A percentile compares a stretch with the other conserved stretches of the same genome.
Conservation (phyloP, 495 filamentous ascomycete genomes). For the Neurospora sp. region DNA sequence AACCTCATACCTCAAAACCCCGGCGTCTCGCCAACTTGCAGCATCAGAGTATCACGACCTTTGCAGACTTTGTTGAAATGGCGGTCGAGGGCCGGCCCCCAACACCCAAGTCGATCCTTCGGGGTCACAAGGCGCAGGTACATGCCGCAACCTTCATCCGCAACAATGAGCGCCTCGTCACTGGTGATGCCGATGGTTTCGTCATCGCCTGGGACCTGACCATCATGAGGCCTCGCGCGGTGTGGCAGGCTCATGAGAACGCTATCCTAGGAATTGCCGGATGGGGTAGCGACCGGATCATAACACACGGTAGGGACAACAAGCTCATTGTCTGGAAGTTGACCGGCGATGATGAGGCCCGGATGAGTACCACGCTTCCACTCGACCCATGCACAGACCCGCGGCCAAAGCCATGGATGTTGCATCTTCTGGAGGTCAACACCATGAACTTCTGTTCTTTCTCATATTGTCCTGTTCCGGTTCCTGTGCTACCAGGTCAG, state of each 20-base stretch:
- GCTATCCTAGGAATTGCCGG: constrained; percentile 63
- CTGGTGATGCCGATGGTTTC: constrained; percentile 86
- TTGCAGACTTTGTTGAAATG: constrained; percentile 7
- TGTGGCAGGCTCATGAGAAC: constrained; percentile 79
- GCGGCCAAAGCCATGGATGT: constrained; percentile 64
- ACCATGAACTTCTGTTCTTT: constrained; percentile 96
- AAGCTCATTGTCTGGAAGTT: constrained; percentile 80
- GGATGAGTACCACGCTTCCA: constrained; percentile 60
- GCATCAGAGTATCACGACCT: not conserved
- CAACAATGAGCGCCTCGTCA: constrained; percentile 64
- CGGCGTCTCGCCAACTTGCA: not conserved
- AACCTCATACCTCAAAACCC: not conserved
- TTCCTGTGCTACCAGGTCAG: not conserved
- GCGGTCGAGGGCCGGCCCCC: constrained; percentile 38
- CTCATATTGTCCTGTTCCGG: constrained; percentile 40
- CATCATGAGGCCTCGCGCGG: constrained; percentile 69
- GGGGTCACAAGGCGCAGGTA: constrained; percentile 75
- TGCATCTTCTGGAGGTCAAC: constrained; percentile 77
- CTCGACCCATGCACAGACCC: constrained; percentile 39
- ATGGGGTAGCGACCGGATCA: constrained; percentile 38
- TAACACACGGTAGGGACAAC: constrained; percentile 72
- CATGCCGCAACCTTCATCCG: constrained; percentile 67
- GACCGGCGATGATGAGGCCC: constrained; percentile 46
- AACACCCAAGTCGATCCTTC: constrained; percentile 74
- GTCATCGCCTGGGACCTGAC: constrained; percentile 76